Evolutionary conservation across 192 early-diverging fungal species (phyloP), one percentile per base, ranked within the genome.

Genomic region (Backusella luteola): DNA sequence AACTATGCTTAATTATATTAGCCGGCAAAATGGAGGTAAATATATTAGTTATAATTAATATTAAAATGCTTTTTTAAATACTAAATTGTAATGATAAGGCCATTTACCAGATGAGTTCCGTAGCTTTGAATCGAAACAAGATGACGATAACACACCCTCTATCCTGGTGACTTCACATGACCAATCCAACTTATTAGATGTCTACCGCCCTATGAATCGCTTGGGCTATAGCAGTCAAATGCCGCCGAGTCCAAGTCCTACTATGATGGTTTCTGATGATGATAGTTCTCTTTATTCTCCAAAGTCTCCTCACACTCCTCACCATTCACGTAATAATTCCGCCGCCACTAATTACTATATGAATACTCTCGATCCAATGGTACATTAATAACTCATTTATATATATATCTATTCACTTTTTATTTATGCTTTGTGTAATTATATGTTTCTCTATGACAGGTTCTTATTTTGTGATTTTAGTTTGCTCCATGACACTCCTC

Each of bases 1-100:
- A 73, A 85, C 84, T 67, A 83, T 95, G 84, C 88, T 93, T 70
- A 83, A 86, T 19, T 86, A 87, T 74, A 84, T 94, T 73, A 77
- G 80, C 41, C 73, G 73, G 69, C 77, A 80, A 39, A 75, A 80
- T 35, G 85, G 85, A 66, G 73, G 73, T 38, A 59, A 59, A 26
- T 26, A 59, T 39, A 23, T 23, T 59, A 11, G 12, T 11, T 9
- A 59, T 59, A 21, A 23, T 59, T 53, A 53, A 21, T 0, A n/a
- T 53, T 0, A 12, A 3, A 26, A 83, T 95, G 83, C 88, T 93
- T 68, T 80, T 85, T 19, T 86, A 87, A 73, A 84, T 94, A 69
- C 76, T 79, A 39, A 75, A 80, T 39, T 82, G 84, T 39, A 38
- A 59, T 59, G 8, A 23, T 26, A 56, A 77, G 38, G 38, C n/a